Base-by-base conservation (phyloP, 768 basidiomycete genomes). In the Symmetrospora coprosmae region DNA sequence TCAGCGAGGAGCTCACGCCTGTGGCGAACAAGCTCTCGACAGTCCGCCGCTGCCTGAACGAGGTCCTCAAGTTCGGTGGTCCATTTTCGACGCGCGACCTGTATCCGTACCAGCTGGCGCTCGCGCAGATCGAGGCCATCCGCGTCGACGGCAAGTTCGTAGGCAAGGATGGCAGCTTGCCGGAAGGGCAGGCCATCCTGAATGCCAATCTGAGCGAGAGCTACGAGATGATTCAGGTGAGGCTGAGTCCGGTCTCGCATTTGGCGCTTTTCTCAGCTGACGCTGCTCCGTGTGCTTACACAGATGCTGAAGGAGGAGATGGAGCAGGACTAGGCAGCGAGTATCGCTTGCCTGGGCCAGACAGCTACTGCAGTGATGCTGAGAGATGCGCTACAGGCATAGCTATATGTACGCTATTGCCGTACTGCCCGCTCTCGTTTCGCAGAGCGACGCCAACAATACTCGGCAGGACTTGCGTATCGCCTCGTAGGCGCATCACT, bases 201-300 rank as follows among this genome's bases (percentile, higher is more conserved):
- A 89, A 89, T 78, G 91, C 92, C 2, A 89, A 96, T 72, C 75
- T 97, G 50, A 90, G 85, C 65, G 92, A 97, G 73, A 92, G 90
- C 61, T 92, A 97, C 69, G 92, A 96, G 35, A 60, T 61, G 62
- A 39, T 63, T 8, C 28, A 62, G 58, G 58, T 50, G 11, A 52
- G 58, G 14, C 16, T 13, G 8, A 5, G n/a, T n/a, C n/a, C n/a
- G n/a, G n/a, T n/a, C n/a, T n/a, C n/a, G n/a, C n/a, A n/a, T n/a
- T n/a, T n/a, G n/a, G n/a, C 23, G 9, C 7, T 28, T 27, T 19
- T 8, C 7, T 6, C 9, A 13, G 47, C 6, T 25, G 30, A 16
- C 6, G 19, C 2, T 21, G 9, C 14, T 58, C 2, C n/a, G 27
- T 23, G 30, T 23, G 8, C 8, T 13, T 8, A n/a, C 9, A 35